These are phyloP conservation scores for Leucocoprinus leucothites DNA, from an alignment of 768 basidiomycete species.

Conservation along the genomic window DNA sequence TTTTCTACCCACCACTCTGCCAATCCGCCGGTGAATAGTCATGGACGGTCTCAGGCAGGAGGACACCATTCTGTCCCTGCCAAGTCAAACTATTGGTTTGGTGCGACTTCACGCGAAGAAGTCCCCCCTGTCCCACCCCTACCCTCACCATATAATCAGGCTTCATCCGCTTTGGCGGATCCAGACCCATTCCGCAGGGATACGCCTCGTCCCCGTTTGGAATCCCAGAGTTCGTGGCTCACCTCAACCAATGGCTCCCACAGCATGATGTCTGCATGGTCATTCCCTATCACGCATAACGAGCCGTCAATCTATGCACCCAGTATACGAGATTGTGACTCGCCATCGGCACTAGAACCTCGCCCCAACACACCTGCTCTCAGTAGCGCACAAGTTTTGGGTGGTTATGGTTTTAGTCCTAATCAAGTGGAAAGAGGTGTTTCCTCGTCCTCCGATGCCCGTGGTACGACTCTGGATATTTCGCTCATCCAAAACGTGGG, in stretches of 20 bases:
- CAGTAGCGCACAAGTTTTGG: constrained; percentile 59
- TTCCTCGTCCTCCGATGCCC: constrained; percentile 40
- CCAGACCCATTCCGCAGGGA: constrained; percentile 67
- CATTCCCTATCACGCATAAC: constrained; percentile 51
- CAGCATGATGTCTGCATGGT: constrained; percentile 62
- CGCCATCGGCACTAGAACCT: constrained; percentile 36
- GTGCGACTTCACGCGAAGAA: constrained; percentile 37
- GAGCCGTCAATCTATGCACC: constrained; percentile 31
- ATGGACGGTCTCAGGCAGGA: constrained; percentile 30
- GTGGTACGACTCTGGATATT: constrained; percentile 49
- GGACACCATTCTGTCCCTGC: constrained; percentile 42
- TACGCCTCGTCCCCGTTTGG: constrained; percentile 47
- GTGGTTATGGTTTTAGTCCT: constrained; percentile 64
- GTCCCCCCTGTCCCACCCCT: constrained; percentile 72
- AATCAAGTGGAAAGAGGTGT: constrained; percentile 52
- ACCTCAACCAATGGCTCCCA: constrained; percentile 60
- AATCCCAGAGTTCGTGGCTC: constrained; percentile 73
- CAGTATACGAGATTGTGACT: constrained; percentile 40
- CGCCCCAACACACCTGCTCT: constrained; percentile 52
- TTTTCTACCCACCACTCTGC: constrained; percentile 64
- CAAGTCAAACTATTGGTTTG: constrained; percentile 67
- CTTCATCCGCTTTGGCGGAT: constrained; percentile 43
- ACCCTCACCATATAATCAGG: constrained; percentile 53
- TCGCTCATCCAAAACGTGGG: constrained; percentile 51
- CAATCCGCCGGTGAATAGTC: constrained; percentile 31